Evolutionary conservation across 2,329 filamentous ascomycete genomes (phyloP), one percentile per base, ranked within the genome.

Genomic region (Trichoderma sp.): DNA sequence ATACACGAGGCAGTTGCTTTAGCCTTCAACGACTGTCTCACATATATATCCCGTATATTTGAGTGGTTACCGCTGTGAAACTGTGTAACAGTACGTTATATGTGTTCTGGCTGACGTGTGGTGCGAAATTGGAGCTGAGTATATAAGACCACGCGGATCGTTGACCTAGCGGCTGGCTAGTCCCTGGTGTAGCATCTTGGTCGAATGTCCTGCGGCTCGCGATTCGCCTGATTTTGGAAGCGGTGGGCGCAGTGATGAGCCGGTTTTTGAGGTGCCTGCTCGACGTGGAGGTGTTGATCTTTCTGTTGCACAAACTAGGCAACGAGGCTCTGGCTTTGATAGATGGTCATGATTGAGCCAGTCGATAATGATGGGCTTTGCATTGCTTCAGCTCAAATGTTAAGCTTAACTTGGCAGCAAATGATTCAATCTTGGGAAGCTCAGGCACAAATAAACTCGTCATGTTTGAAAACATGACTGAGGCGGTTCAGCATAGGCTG

Each of bases 1-100:
- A 35, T 64, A 37, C 21, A 35, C 29, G 55, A 59, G 21, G 63
- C 29, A n/a, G 63, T 59, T 67, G 40, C 58, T 67, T 67, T 67
- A 67, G 63, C 53, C 55, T 67, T 67, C 55, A 24, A 67, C 40
- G 29, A 37, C n/a, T 67, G 63, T 67, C 63, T 67, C 55, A 67
- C 63, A 52, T 59, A 57, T 59, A 67, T 66, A 52, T 37, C 40
- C 63, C 63, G 63, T 67, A 43, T 59, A n/a, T 40, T 47, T 27
- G 24, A 33, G 40, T 47, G 63, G 55, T 29, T 47, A 33, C 29
- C 37, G 43, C 16, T 52, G 63, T 67, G 63, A 67, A 67, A 67
- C 63, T 59, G 63, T 67, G 55, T 14, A 57, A 67, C 63, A n/a
- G n/a, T 37, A 33, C 24, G 40, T 19, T 27, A 49, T 59, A 59